phyloP scores from a whole-genome alignment of 2,329 filamentous ascomycete species.

The Davidsoniella virescens region DNA sequence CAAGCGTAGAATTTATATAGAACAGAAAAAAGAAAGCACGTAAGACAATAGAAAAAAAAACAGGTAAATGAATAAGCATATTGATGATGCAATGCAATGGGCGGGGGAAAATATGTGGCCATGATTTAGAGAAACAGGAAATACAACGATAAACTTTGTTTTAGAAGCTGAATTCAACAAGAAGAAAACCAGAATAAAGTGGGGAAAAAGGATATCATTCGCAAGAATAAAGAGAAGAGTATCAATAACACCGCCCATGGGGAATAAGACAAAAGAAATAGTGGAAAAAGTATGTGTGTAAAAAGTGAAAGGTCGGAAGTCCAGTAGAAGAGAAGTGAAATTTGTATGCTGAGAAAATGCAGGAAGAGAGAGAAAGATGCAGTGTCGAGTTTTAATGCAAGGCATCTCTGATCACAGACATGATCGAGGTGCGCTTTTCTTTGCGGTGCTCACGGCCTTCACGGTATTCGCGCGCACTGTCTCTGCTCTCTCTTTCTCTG shows the following conservation, averaged over 20 bases:
- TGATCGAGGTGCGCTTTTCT: slow-evolving; percentile 36
- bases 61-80: neutral
- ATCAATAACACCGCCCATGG: too few relatives aligned
- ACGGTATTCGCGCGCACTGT: slow-evolving; percentile 21
- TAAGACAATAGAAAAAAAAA: too few relatives aligned
- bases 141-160: neutral
- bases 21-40: too few relatives aligned
- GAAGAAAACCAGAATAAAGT: too few relatives aligned
- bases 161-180: too few relatives aligned
- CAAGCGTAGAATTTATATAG: too few relatives aligned
- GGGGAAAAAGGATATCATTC: neutral
- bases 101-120: neutral
- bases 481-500: slow-evolving; percentile 20
- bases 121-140: neutral
- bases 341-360: neutral
- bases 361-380: neutral
- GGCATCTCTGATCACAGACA: slow-evolving; percentile 43
- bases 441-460: slow-evolving; percentile 15
- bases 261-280: slow-evolving; percentile 7
- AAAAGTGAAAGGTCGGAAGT: neutral
- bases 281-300: neutral
- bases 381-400: slow-evolving; percentile 35
- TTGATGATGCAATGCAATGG: neutral
- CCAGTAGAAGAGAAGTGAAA: slow-evolving; percentile 1
- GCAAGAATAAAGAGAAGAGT: neutral